Conservation (phyloP, 768 basidiomycete genomes). For the Pleurotus salmoneostramineus region DNA sequence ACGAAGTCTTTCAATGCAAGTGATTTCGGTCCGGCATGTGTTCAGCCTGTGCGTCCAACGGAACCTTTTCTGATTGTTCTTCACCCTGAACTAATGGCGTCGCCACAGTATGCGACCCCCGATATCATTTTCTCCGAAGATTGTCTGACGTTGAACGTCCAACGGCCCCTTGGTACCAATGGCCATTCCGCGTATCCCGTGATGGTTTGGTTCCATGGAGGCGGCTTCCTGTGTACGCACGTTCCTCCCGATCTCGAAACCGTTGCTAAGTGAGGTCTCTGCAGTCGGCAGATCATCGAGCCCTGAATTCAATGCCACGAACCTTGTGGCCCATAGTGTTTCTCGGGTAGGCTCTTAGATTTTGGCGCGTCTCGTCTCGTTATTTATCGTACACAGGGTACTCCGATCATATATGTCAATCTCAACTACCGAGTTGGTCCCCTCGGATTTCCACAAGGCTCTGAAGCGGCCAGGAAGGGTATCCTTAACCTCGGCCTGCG, state of each 20-base stretch:
- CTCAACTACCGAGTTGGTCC: slow-evolving; percentile 46
- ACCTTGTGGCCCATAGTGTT: slow-evolving; percentile 20
- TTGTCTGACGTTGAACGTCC: slow-evolving; percentile 44
- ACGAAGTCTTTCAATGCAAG: too few species aligned
- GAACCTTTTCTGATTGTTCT: too few species aligned
- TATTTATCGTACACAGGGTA: slow-evolving; percentile 15
- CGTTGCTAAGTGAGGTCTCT: not conserved
- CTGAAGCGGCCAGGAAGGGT: slow-evolving; percentile 27
- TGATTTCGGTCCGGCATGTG: too few species aligned
- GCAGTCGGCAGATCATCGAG: slow-evolving; percentile 10
- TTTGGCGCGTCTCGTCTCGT: not conserved
- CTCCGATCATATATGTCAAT: slow-evolving; percentile 42
- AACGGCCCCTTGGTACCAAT: slow-evolving; percentile 25
- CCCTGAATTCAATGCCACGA: slow-evolving; percentile 25
- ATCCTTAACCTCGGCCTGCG: slow-evolving; percentile 35
- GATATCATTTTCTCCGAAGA: slow-evolving; percentile 30
- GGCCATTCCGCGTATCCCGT: slow-evolving; percentile 2
- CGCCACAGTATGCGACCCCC: not conserved
- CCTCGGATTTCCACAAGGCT: slow-evolving; percentile 41
- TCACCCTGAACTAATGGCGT: too few species aligned
- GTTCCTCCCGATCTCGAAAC: not conserved
- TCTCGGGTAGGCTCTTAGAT: slow-evolving; percentile 13
- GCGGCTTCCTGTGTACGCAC: slow-evolving; percentile 7
- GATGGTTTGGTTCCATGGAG: slow-evolving; percentile 11
- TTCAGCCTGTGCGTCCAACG: too few species aligned